Evolutionary conservation across 768 basidiomycete genomes (phyloP), one percentile per base, ranked within the genome.

Genomic region (Tylopilus vinaceipallidus): DNA sequence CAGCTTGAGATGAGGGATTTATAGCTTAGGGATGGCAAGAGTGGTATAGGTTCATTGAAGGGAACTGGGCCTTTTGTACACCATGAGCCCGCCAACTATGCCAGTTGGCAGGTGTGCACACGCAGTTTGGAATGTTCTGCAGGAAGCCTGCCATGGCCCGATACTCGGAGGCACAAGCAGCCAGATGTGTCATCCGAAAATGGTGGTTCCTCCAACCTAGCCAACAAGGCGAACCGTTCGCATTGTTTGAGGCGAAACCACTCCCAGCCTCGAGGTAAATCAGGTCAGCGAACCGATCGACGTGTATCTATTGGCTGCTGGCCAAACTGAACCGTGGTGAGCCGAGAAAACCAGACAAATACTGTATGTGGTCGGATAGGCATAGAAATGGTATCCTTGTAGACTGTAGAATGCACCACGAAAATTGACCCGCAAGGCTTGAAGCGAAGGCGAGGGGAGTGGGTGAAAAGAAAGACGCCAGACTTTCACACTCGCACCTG

Each of bases 21-120:
- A 13, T 8, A 6, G 9, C 4, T 0, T n/a, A 27, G 8, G 2
- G 3, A 14, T 2, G 9, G 32, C 20, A 19, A 30, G 4, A 1
- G 3, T n/a, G 1, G 13, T 17, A 24, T 0, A 8, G 12, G 12
- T 40, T 0, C 55, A 57, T 57, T 14, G 30, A 9, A 11, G 20
- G 32, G 26, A 3, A 10, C 0, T 2, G 10, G 4, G 10, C 4
- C 13, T 40, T 56, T 55, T 51, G 17, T 45, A 34, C 3, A 13
- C 4, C 13, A 30, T 3, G 37, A 39, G 7, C 46, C 32, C 38
- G 29, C 56, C 56, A 58, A 56, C 55, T 34, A 37, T 32, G 22
- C 27, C 37, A 52, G 30, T 7, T 52, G 55, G 49, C 36, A 1
- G 22, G 35, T 2, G 11, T 5, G 16, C 20, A 11, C 46, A 22